phyloP scores from a whole-genome alignment of 2,329 filamentous ascomycete species.

The Purpureocillium takamizusanense region DNA sequence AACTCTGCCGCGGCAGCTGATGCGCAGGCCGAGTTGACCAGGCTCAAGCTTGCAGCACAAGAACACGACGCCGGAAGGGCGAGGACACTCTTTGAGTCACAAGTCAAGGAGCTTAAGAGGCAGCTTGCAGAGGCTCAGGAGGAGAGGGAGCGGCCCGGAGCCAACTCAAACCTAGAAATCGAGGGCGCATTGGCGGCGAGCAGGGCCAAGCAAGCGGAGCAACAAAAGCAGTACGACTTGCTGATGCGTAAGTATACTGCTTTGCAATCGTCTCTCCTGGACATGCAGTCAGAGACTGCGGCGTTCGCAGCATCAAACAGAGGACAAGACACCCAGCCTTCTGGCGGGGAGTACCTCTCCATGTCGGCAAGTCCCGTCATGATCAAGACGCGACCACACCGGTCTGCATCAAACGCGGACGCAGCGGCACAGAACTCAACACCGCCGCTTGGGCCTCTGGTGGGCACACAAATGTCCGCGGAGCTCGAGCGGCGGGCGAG shows the following conservation, averaged over 20 bases:
- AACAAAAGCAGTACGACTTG: slow-evolving; percentile 41
- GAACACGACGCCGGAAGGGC: slow-evolving; percentile 37
- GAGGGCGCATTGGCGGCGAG: slow-evolving; percentile 40
- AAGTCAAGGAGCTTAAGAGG: slow-evolving; percentile 37
- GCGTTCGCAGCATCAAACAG: not conserved
- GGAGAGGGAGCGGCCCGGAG: slow-evolving; percentile 13
- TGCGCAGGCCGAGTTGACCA: slow-evolving; percentile 48
- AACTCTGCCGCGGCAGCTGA: slow-evolving; percentile 50
- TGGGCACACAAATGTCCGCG: slow-evolving; percentile 16
- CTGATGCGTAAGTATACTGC: slow-evolving; percentile 43
- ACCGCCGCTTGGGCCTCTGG: slow-evolving; percentile 27
- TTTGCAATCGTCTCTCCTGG: slow-evolving; percentile 39
- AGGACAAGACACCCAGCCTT: not conserved
- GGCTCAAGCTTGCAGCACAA: slow-evolving; percentile 44
- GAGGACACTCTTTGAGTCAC: slow-evolving; percentile 34
- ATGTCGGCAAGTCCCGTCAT: slow-evolving; percentile 28
- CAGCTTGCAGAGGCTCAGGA: slow-evolving; percentile 31
- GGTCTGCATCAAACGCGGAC: slow-evolving; percentile 36
- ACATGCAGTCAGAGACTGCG: slow-evolving; percentile 29
- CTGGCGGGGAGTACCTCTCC: slow-evolving; percentile 25
- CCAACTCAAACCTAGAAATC: slow-evolving; percentile 26
- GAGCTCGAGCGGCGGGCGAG: slow-evolving; percentile 24
- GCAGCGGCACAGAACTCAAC: slow-evolving; percentile 32
- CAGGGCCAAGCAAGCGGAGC: slow-evolving; percentile 41
- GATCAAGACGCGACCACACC: slow-evolving; percentile 26